Percentiles rank a stretch among this genome's conserved stretches.
Evolutionary conservation across 306 rosid genomes (phyloP).

Genomic region (Macrotyloma uniflorum): DNA sequence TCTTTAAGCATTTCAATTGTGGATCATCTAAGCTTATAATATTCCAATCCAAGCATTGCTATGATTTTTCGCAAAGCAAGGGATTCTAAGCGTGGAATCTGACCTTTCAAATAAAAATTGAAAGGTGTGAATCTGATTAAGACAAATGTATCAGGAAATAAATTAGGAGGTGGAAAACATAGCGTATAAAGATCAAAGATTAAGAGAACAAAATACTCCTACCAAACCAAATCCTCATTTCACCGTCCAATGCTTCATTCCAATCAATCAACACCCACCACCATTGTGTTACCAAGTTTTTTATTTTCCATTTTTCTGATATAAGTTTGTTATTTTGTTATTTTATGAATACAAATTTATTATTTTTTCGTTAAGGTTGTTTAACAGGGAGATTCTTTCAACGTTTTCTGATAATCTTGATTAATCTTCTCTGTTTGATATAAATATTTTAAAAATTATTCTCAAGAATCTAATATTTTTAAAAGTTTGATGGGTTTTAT

Average conservation of each 20-base stretch:
- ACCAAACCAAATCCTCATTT: constrained; percentile 23
- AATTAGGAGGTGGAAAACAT: constrained; percentile 18
- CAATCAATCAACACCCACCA: background rate
- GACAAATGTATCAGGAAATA: constrained; percentile 25
- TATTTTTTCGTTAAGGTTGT: background rate
- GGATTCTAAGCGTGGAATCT: constrained; percentile 39
- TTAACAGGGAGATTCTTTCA: too few species aligned
- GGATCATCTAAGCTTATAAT: constrained; percentile 18
- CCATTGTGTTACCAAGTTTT: background rate
- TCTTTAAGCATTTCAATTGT: constrained; percentile 33
- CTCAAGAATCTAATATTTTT: too few species aligned
- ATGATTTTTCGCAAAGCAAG: constrained; percentile 28
- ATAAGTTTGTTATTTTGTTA: background rate
- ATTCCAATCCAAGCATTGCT: constrained; percentile 18
- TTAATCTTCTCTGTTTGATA: too few species aligned
- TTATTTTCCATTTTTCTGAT: background rate
- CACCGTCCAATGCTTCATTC: constrained; percentile 31
- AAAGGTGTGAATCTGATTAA: constrained; percentile 43
- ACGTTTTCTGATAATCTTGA: too few species aligned
- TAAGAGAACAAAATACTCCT: constrained; percentile 30
- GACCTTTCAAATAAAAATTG: background rate
- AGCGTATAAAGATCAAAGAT: constrained; percentile 31
- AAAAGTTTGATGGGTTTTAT: too few species aligned
- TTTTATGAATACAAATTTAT: background rate
- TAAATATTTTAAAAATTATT: too few species aligned